Evolutionary conservation across 2,329 filamentous ascomycete species (phyloP).

Genomic region (Drechslera avenae): DNA sequence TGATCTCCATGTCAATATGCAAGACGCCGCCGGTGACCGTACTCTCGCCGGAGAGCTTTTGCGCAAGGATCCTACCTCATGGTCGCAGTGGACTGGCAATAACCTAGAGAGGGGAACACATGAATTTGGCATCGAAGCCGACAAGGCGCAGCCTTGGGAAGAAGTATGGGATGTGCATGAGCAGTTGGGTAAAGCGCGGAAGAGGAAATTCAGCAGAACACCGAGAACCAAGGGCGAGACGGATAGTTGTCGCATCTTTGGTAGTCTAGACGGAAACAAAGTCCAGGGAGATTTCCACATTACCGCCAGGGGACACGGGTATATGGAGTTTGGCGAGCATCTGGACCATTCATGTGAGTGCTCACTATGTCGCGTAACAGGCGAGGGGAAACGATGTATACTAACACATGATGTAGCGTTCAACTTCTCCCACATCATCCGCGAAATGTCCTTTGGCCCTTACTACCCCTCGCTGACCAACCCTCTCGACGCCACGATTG

Average conservation of each 20-base stretch:
- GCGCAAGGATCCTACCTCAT: conserved; percentile 76
- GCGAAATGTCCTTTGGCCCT: conserved; percentile 94
- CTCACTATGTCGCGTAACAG: background rate
- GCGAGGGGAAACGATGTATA: background rate
- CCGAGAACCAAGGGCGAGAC: conserved; percentile 64
- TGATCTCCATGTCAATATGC: conserved; percentile 93
- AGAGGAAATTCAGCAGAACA: conserved; percentile 72
- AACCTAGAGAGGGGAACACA: conserved; percentile 61
- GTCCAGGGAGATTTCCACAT: conserved; percentile 99
- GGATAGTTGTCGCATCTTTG: conserved; percentile 88
- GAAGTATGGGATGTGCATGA: conserved; percentile 88
- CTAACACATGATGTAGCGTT: conserved; percentile 64
- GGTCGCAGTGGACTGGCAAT: conserved; percentile 78
- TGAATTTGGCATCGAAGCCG: conserved; percentile 50
- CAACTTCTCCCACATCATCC: conserved; percentile 97
- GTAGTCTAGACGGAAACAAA: conserved; percentile 89
- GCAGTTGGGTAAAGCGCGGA: conserved; percentile 76
- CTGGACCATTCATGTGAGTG: conserved; percentile 79
- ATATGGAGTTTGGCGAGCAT: conserved; percentile 78
- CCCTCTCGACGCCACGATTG: conserved; percentile 89
- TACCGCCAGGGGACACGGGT: conserved; percentile 94
- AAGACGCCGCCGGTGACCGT: conserved; percentile 90
- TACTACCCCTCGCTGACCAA: conserved; percentile 94
- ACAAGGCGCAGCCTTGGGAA: conserved; percentile 52
- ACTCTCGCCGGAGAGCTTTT: conserved; percentile 81